Conservation (phyloP, 1,284 basidiomycete genomes). For the Trametes hirsuta region DNA sequence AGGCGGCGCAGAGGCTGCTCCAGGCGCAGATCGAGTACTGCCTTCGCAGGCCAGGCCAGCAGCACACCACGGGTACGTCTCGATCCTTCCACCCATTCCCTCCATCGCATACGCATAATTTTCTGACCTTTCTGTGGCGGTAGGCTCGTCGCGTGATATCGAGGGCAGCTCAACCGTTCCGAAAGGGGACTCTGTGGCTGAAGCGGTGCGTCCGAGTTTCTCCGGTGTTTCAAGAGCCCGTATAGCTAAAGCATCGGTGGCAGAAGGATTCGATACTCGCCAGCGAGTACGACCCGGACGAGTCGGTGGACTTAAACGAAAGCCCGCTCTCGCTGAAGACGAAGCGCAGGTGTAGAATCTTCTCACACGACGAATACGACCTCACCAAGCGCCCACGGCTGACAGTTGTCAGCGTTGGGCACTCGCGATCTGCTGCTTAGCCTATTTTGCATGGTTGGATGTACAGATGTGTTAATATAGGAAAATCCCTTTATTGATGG, state of each 20-base stretch:
- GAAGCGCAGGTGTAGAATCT: constrained; percentile 28
- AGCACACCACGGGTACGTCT: constrained; percentile 9
- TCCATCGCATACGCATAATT: no score
- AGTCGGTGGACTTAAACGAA: constrained; percentile 12
- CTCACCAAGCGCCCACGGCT: constrained; percentile 8
- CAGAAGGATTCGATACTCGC: not conserved
- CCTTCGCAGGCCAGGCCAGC: constrained; percentile 5
- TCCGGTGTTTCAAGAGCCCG: no score
- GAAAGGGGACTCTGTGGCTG: not conserved
- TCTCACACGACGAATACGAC: constrained; percentile 17
- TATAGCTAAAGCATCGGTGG: not conserved
- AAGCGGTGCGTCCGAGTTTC: not conserved
- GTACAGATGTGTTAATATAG: no score
- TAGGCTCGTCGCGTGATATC: constrained; percentile 12
- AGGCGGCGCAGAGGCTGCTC: constrained; percentile 22
- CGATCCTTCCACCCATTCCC: not conserved
- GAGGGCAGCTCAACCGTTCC: not conserved
- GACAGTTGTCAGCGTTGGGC: not conserved
- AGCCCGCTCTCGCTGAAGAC: constrained; percentile 26
- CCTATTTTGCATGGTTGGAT: no score
- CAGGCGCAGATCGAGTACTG: constrained; percentile 23
- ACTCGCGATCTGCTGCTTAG: not conserved
- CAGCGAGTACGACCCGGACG: constrained; percentile 3
- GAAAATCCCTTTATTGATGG: no score
- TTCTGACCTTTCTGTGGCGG: not conserved